Base-by-base conservation (phyloP, 1,139 yeast species). In the Meyerozyma sp. region DNA sequence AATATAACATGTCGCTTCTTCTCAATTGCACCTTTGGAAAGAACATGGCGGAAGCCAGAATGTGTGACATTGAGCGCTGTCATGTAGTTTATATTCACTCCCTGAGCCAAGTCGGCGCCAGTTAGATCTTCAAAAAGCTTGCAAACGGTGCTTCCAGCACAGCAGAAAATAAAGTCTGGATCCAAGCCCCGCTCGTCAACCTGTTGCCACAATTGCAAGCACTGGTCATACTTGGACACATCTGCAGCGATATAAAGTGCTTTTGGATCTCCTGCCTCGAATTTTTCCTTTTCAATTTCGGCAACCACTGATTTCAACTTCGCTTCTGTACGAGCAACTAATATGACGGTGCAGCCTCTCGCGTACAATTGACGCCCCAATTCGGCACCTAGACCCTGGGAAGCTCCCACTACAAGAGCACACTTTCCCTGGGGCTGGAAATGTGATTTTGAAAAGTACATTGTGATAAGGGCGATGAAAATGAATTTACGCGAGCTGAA, bases 301-400 rank as follows among this genome's bases (percentile, higher is more conserved):
- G 60, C 57, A 5, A 75, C 77, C n/a, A 81, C 81, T 1, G 60
- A 54, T 39, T 65, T 54, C 40, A 91, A 69, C 54, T 79, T 83
- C 8, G 70, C 43, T 52, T 74, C 81, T 1, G 88, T 83, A 50
- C 98, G 71, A 2, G 97, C 90, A 13, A 90, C 86, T 16, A 91
- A 63, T 1, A 84, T 69, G 5, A 91, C 88, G 3, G 75, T 62
- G 40, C 93, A 87, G 6, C 86, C 84, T 23, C 62, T 58, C 3
- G 65, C 49, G 46, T 78, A 82, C 40, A 84, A 65, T 48, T 78
- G 71, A 35, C 68, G 66, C 0, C 96, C 96, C 44, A 94, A 61
- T 40, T 87, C 86, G 2, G 81, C 82, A 0, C 99, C 98, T 1
- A 93, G 69, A 0, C 99, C 99, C 57, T 93, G 98, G 0, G 98